Base-by-base conservation (phyloP, 2,329 filamentous ascomycete species). In the Emericellopsis cladophorae region DNA sequence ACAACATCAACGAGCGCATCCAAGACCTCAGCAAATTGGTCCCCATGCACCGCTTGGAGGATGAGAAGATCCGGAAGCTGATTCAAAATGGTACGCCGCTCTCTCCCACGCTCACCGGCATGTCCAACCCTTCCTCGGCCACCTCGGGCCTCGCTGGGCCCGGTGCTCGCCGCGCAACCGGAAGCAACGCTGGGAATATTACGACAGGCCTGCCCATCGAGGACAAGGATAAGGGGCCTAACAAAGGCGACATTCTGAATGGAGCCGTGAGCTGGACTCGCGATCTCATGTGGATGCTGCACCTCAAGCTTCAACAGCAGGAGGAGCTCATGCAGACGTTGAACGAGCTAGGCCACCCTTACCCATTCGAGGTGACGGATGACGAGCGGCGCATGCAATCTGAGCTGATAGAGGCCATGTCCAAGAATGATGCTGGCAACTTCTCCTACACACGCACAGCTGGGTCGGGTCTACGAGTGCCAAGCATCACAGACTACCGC, bases 1-100 rank as follows among this genome's bases (percentile, higher is more conserved):
- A 96, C 65, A 96, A 96, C 57, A 98, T 98, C 69, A 98, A 98
- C 51, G 92, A 98, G 62, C 80, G 92, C 35, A 98, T 98, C 47
- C 90, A 96, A 55, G 92, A 98, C 55, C 74, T 98, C 7, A 95
- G 90, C 54, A 86, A 88, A 52, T 75, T 98, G 15, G 90, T 98
- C 2, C 92, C 92, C 21, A 74, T 81, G 45, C 92, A 98, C 60
- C 81, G 92, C 45, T 72, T 98, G 3, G 92, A 98, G 54, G 92
- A 96, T 55, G 92, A 98, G 63, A 95, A 95, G 65, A 84, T 96
- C 37, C 82, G 89, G 50, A 96, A 96, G 64, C 81, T 95, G 55
- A 81, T 96, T 41, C 79, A 90, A 53, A 96, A 89, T 55, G 94
- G 90, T 45, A 90, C 86, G 2, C 85, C 90, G 1, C 66, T 96